Evolutionary conservation across 1,139 yeast genomes (phyloP).

Genomic region (Sugiyamaella grinbergsii): DNA sequence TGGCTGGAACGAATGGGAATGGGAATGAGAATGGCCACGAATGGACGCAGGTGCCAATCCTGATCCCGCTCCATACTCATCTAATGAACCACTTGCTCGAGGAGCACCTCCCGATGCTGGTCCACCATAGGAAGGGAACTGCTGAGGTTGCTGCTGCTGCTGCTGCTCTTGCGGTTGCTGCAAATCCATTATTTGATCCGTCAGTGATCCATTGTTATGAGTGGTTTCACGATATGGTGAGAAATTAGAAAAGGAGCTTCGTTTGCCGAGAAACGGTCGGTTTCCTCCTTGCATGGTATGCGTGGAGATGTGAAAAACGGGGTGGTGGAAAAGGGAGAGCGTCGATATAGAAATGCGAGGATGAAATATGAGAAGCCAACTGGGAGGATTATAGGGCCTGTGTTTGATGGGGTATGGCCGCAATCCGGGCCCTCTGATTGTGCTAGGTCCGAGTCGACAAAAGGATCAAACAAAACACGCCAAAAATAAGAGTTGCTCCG

Average conservation of each 20-base stretch:
- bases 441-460: no score
- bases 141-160: constrained; percentile 25
- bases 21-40: constrained; percentile 14
- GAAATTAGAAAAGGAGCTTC: constrained; percentile 35
- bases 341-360: no score
- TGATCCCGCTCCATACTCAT: constrained; percentile 1
- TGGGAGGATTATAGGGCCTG: no score
- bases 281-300: constrained; percentile 19
- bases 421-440: no score
- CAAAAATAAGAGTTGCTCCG: no score
- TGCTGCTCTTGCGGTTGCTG: constrained; percentile 23
- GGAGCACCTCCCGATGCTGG: neutral
- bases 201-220: constrained; percentile 6
- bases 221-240: constrained; percentile 16
- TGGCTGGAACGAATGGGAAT: constrained; percentile 11
- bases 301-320: neutral
- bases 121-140: constrained; percentile 20
- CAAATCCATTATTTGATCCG: constrained; percentile 14
- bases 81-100: constrained; percentile 4
- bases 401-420: no score
- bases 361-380: no score
- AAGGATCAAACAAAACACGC: no score
- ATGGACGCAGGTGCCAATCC: neutral
- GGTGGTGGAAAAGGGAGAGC: no score
- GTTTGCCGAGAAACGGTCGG: constrained; percentile 30